phyloP scores from a whole-genome alignment of 257 asterid genomes.

The Petunia secreta region DNA sequence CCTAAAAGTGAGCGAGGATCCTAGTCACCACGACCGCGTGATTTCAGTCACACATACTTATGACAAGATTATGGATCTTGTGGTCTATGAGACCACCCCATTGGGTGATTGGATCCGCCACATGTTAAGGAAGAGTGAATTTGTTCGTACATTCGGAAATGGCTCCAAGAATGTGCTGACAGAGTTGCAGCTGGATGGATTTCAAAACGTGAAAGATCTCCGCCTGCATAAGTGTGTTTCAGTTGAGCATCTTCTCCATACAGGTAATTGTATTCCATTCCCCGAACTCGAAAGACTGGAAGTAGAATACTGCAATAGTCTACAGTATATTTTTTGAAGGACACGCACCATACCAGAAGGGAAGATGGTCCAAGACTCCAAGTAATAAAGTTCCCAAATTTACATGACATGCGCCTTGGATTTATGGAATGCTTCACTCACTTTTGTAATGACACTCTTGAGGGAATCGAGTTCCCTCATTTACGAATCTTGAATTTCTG shows the following conservation, averaged over 20 bases:
- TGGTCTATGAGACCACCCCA: background rate
- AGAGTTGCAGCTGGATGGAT: background rate
- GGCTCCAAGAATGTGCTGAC: background rate
- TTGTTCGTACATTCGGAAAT: background rate
- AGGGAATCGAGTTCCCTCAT: constrained; percentile 4
- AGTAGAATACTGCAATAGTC: background rate
- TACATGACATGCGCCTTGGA: background rate
- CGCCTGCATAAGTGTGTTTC: background rate
- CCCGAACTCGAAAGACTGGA: background rate
- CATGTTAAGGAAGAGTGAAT: background rate
- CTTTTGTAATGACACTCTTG: background rate
- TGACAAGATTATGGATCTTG: background rate
- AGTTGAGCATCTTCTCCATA: background rate
- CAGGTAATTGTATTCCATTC: background rate
- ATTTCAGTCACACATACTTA: too few relatives aligned
- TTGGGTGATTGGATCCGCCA: constrained; percentile 8
- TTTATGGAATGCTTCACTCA: background rate
- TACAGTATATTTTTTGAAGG: background rate
- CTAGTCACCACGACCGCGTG: too few relatives aligned
- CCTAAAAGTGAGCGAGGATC: background rate
- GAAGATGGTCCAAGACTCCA: too few relatives aligned
- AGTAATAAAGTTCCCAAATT: background rate
- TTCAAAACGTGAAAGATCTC: background rate
- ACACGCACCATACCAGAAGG: background rate
- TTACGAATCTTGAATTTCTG: background rate